These are phyloP conservation scores for Panicum hallii DNA, from an alignment of 202 grass and related monocot genomes.

Conservation along the genomic window DNA sequence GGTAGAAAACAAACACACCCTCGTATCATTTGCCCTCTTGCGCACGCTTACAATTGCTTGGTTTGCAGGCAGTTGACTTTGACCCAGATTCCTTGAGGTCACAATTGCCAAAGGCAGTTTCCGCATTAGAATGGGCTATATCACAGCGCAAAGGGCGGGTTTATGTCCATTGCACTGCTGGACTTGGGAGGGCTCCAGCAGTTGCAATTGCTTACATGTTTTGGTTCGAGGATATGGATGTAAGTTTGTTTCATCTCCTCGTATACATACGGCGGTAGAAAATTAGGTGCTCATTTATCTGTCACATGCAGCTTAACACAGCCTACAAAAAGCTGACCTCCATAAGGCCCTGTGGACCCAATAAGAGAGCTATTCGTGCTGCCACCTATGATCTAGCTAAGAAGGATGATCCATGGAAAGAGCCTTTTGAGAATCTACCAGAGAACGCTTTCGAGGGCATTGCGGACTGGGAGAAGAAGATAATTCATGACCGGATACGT, in stretches of 20 bases:
- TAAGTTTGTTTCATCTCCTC: slow-evolving; percentile 44
- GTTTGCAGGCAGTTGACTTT: slow-evolving; percentile 73
- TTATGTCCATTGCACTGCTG: slow-evolving; percentile 86
- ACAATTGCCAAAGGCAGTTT: slow-evolving; percentile 82
- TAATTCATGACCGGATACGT: slow-evolving; percentile 67
- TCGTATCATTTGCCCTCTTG: not conserved
- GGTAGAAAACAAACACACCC: no score
- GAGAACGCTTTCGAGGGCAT: slow-evolving; percentile 77
- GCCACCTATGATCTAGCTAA: slow-evolving; percentile 86
- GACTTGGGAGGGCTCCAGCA: slow-evolving; percentile 78
- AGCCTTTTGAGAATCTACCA: slow-evolving; percentile 78
- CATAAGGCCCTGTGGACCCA: slow-evolving; percentile 76
- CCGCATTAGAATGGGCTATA: slow-evolving; percentile 84
- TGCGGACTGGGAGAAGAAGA: slow-evolving; percentile 67
- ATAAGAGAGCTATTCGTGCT: slow-evolving; percentile 71
- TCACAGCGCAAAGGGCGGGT: slow-evolving; percentile 70
- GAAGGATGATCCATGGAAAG: slow-evolving; percentile 66
- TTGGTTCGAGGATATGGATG: slow-evolving; percentile 87
- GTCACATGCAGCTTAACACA: slow-evolving; percentile 58
- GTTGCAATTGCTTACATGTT: slow-evolving; percentile 91
- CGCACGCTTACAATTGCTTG: not conserved
- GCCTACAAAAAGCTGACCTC: slow-evolving; percentile 74
- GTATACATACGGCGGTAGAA: not conserved
- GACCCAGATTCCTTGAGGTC: slow-evolving; percentile 78
- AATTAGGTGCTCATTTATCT: not conserved